A percentile compares a stretch with the other conserved stretches of the same genome.
These are phyloP conservation scores for Meripilus lineatus DNA, from an alignment of 1,284 basidiomycete species.

Conservation along the genomic window DNA sequence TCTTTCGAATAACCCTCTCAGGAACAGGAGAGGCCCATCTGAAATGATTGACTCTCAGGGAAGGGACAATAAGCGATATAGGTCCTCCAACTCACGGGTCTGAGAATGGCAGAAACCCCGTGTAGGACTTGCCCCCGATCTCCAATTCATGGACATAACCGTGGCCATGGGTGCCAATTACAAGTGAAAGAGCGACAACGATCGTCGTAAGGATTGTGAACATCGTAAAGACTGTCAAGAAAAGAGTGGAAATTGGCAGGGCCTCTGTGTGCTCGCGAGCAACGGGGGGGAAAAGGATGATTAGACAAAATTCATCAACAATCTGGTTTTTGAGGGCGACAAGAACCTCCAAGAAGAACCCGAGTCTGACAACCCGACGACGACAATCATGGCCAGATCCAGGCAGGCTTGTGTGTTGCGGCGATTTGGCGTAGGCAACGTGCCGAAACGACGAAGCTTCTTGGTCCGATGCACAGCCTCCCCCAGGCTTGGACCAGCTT, in stretches of 20 bases:
- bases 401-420: no score
- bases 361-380: neutral
- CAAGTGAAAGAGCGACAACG: conserved; percentile 15
- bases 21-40: conserved; percentile 16
- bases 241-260: conserved; percentile 12
- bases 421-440: no score
- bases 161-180: conserved; percentile 20
- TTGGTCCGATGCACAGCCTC: no score
- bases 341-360: neutral
- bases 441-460: no score
- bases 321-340: neutral
- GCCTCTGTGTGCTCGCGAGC: no score
- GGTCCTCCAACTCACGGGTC: conserved; percentile 19
- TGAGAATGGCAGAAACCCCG: conserved; percentile 24
- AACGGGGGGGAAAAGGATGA: no score
- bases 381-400: neutral
- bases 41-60: conserved; percentile 3
- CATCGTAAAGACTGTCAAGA: conserved; percentile 13
- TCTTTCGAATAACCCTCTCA: conserved; percentile 25
- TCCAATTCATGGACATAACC: conserved; percentile 21
- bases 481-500: no score
- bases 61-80: neutral
- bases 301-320: no score
- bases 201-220: conserved; percentile 14
- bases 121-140: conserved; percentile 21